Percentiles rank a stretch among this genome's conserved stretches.
These are phyloP conservation scores for Misopates orontium DNA, from an alignment of 257 asterid species.

Conservation along the genomic window DNA sequence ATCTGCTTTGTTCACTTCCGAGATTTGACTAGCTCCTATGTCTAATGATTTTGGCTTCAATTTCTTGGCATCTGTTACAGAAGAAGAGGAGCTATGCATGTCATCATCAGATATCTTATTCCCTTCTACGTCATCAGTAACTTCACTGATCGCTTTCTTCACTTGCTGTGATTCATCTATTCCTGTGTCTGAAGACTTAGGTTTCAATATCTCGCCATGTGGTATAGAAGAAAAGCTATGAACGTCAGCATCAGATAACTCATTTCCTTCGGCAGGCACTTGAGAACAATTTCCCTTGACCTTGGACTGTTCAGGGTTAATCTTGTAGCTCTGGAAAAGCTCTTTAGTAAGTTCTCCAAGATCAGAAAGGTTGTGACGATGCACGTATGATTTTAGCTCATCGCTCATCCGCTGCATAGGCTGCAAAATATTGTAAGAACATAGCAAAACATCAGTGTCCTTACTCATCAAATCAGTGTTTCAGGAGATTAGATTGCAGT, in stretches of 20 bases:
- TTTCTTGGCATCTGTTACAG: slow-evolving; percentile 49
- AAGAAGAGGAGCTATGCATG: slow-evolving; percentile 57
- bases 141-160: slow-evolving; percentile 40
- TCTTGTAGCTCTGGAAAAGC: slow-evolving; percentile 62
- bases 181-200: slow-evolving; percentile 35
- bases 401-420: slow-evolving; percentile 73
- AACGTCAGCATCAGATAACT: slow-evolving; percentile 62
- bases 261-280: slow-evolving; percentile 56
- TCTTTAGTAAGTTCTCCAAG: slow-evolving; percentile 60
- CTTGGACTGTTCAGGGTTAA: slow-evolving; percentile 55
- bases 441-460: neutral
- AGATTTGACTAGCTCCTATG: slow-evolving; percentile 32
- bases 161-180: slow-evolving; percentile 37
- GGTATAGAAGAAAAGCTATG: slow-evolving; percentile 52
- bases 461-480: no score
- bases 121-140: slow-evolving; percentile 44
- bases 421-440: slow-evolving; percentile 34
- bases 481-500: no score
- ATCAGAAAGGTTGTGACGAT: slow-evolving; percentile 50
- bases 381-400: slow-evolving; percentile 67
- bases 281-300: slow-evolving; percentile 47
- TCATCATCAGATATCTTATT: slow-evolving; percentile 51
- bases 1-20: slow-evolving; percentile 39
- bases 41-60: slow-evolving; percentile 41
- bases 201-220: slow-evolving; percentile 46